phyloP scores from a whole-genome alignment of 371 early-diverging fungal species.

The Mucor racemosus region DNA sequence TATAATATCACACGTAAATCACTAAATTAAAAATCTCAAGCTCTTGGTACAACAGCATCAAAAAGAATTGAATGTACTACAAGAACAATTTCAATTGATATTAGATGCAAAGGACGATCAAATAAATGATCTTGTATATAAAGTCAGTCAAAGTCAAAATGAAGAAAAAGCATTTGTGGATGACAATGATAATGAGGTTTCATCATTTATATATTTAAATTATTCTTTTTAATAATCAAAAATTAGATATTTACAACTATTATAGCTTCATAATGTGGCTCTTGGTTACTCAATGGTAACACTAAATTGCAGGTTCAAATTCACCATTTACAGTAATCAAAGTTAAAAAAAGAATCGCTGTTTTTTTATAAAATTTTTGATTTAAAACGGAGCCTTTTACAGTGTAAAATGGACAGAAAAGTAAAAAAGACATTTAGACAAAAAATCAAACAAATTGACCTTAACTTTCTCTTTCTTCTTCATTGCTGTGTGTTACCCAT shows the following conservation, averaged over 20 bases:
- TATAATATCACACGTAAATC: neutral
- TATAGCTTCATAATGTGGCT: neutral
- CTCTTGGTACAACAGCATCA: slow-evolving; percentile 31
- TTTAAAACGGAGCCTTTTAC: neutral
- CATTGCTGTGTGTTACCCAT: neutral
- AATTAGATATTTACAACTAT: neutral
- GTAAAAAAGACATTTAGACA: neutral
- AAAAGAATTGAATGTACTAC: slow-evolving; percentile 39
- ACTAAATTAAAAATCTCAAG: neutral
- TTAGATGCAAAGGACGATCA: slow-evolving; percentile 52
- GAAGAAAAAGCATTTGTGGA: slow-evolving; percentile 34
- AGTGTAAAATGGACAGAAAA: neutral
- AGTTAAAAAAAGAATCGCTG: neutral
- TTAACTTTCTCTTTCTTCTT: slow-evolving; percentile 6
- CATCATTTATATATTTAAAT: slow-evolving; percentile 20
- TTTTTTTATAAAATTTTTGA: slow-evolving; percentile 2
- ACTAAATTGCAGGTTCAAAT: slow-evolving; percentile 6
- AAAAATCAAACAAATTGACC: neutral
- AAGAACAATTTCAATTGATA: slow-evolving; percentile 44
- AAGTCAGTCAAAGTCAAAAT: slow-evolving; percentile 24
- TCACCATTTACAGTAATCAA: slow-evolving; percentile 3
- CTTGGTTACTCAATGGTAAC: slow-evolving; percentile 7
- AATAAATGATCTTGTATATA: slow-evolving; percentile 35
- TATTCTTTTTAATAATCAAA: slow-evolving; percentile 8
- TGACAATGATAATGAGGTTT: slow-evolving; percentile 48